Evolutionary conservation across 108 stramenopile genomes (phyloP).

Genomic region (Fragilaria crotonensis): DNA sequence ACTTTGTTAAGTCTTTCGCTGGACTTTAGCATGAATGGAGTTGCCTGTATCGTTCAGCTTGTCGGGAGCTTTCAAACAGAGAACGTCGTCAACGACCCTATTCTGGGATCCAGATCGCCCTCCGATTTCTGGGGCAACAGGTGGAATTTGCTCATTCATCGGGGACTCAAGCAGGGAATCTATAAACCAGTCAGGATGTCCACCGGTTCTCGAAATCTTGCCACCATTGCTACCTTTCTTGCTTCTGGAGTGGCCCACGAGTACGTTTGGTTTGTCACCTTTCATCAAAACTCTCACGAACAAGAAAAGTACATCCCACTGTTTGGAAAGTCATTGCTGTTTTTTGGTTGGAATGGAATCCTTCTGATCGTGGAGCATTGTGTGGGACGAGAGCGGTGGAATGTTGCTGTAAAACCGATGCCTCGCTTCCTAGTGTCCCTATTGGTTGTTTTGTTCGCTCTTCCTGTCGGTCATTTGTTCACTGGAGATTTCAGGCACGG

Average conservation of each 20-base stretch:
- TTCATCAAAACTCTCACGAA: neutral
- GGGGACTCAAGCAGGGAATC: conserved; percentile 31
- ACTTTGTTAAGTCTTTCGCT: conserved; percentile 3
- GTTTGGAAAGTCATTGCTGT: conserved; percentile 32
- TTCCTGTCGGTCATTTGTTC: conserved; percentile 7
- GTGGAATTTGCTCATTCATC: conserved; percentile 42
- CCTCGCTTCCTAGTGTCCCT: conserved; percentile 1
- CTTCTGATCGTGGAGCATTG: conserved; percentile 30
- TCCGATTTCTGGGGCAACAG: conserved; percentile 55
- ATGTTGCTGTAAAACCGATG: neutral
- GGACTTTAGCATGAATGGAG: neutral
- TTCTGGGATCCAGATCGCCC: conserved; percentile 4
- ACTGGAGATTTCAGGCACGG: conserved; percentile 8
- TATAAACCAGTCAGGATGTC: conserved; percentile 31
- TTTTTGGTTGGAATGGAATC: conserved; percentile 55
- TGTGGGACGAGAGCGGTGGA: neutral
- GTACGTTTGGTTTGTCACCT: conserved; percentile 31
- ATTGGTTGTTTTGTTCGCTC: conserved; percentile 1
- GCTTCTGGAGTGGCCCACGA: conserved; percentile 50
- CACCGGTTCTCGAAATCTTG: conserved; percentile 13
- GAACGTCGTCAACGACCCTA: conserved; percentile 1
- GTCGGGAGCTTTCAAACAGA: neutral
- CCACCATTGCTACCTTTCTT: conserved; percentile 34
- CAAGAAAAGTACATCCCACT: conserved; percentile 9
- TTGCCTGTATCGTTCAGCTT: neutral